These are phyloP conservation scores for Ambrosiella xylebori DNA, from an alignment of 2,329 filamentous ascomycete genomes.

Conservation along the genomic window DNA sequence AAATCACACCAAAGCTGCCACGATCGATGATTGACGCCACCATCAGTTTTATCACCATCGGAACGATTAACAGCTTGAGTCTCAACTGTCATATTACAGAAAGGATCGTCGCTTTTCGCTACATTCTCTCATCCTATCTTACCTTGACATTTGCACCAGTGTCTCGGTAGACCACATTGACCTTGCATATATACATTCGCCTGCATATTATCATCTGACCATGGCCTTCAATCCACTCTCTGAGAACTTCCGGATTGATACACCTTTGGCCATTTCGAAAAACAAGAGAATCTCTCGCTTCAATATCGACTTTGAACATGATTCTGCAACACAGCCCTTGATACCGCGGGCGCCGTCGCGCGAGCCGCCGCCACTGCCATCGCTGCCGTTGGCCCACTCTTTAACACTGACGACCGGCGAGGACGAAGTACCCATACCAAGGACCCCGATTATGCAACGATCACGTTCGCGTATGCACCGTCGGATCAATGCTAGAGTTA, in stretches of 20 bases:
- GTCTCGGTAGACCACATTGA: not conserved
- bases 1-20: too few species aligned
- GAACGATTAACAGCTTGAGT: too few species aligned
- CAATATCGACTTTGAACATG: not conserved
- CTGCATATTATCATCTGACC: not conserved
- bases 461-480: not conserved
- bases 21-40: too few species aligned
- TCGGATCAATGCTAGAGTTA: not conserved
- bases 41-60: too few species aligned
- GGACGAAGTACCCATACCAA: not conserved
- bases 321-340: not conserved
- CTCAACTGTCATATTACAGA: too few species aligned
- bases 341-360: not conserved
- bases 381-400: not conserved
- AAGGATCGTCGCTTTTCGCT: too few species aligned
- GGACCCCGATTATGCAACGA: slow-evolving; percentile 6
- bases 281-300: not conserved
- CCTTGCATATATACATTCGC: not conserved
- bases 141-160: not conserved
- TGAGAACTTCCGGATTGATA: too few species aligned
- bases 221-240: not conserved
- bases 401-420: not conserved
- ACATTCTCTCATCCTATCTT: too few species aligned
- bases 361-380: not conserved
- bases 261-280: too few species aligned